Conservation (phyloP, 306 rosid species). For the Lathyrus aphaca region DNA sequence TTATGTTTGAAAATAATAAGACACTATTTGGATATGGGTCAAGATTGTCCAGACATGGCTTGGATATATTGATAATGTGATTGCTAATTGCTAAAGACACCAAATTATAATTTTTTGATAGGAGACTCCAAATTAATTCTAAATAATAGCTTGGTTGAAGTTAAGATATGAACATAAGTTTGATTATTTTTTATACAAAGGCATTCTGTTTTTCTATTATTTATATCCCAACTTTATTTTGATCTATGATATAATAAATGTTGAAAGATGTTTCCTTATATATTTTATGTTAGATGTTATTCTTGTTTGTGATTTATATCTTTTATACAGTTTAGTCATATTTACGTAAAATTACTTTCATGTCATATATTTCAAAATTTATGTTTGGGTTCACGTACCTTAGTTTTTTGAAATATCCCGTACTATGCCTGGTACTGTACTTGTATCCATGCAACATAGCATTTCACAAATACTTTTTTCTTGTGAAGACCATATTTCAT, state of each 20-base stretch:
- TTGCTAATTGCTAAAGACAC: conserved; percentile 6
- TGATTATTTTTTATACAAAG: background rate
- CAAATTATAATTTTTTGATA: background rate
- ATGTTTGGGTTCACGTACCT: no score
- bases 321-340: no score
- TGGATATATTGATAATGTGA: conserved; percentile 4
- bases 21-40: background rate
- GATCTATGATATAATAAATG: no score
- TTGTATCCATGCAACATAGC: background rate
- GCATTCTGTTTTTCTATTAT: no score
- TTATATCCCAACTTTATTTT: no score
- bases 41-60: background rate
- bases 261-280: no score
- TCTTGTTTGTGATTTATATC: no score
- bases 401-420: no score
- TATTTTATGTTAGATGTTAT: no score
- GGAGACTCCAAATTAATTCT: background rate
- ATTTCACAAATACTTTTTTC: background rate
- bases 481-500: background rate
- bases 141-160: conserved; percentile 21
- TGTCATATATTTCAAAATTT: no score
- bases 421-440: no score
- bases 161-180: background rate
- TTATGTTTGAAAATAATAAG: conserved; percentile 8
- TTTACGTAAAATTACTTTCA: no score